Conservation (phyloP, 495 filamentous ascomycete genomes). For the Lichenothelia convexa region DNA sequence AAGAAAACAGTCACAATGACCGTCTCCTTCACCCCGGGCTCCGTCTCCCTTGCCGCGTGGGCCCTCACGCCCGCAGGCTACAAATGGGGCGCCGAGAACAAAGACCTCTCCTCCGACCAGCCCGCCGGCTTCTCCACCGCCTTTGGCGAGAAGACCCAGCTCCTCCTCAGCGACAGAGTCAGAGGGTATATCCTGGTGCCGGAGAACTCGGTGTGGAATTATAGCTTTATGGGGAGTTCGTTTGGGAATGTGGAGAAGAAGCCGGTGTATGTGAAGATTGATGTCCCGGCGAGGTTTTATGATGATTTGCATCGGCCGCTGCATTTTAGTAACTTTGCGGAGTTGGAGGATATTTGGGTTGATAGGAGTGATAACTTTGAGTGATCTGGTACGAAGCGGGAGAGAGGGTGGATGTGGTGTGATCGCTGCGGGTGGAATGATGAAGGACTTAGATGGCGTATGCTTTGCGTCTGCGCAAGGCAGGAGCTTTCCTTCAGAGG, state of each 20-base stretch:
- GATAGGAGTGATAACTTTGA: constrained; percentile 22
- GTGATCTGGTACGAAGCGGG: too few species aligned
- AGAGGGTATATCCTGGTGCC: constrained; percentile 91
- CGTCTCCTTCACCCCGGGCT: constrained; percentile 95
- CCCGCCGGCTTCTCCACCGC: constrained; percentile 81
- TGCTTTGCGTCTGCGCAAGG: too few species aligned
- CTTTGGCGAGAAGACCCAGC: constrained; percentile 90
- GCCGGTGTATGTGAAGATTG: constrained; percentile 75
- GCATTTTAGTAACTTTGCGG: constrained; percentile 46
- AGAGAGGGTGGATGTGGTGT: too few species aligned
- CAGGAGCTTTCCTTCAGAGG: too few species aligned
- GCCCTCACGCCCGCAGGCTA: constrained; percentile 78
- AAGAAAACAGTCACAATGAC: constrained; percentile 94
- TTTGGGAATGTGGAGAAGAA: constrained; percentile 84
- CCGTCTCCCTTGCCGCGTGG: constrained; percentile 87
- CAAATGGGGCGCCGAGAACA: constrained; percentile 96
- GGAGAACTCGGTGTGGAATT: constrained; percentile 87
- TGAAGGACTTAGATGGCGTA: too few species aligned
- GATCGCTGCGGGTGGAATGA: too few species aligned
- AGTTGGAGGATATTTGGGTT: constrained; percentile 27
- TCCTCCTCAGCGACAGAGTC: constrained; percentile 80
- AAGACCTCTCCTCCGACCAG: constrained; percentile 75
- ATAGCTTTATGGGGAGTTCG: constrained; percentile 85
- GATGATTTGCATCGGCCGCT: constrained; percentile 79
- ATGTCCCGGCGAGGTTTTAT: constrained; percentile 76